phyloP scores from a whole-genome alignment of 495 filamentous ascomycete genomes.

The Penicillium lividum region DNA sequence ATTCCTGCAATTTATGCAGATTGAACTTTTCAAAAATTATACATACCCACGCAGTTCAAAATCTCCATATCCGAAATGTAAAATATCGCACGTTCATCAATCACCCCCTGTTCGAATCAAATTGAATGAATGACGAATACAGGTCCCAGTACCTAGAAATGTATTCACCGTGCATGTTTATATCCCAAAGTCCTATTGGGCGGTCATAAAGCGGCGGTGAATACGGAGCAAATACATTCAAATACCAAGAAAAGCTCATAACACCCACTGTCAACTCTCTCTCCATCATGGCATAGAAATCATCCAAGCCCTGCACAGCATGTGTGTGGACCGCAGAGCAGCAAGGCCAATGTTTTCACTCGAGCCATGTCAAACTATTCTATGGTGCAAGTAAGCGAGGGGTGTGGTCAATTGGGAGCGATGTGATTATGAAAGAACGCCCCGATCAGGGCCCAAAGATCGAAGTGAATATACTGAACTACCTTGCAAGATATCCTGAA shows the following conservation, averaged over 20 bases:
- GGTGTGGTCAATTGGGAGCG: background rate
- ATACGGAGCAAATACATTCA: background rate
- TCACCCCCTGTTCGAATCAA: too few species aligned
- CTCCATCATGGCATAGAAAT: background rate
- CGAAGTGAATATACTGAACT: background rate
- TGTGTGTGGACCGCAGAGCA: background rate
- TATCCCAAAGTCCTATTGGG: background rate
- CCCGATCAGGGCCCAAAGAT: background rate
- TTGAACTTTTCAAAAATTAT: too few species aligned
- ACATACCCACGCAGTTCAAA: too few species aligned
- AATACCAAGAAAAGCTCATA: background rate
- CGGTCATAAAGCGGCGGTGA: background rate
- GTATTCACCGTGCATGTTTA: too few species aligned
- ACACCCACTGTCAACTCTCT: background rate
- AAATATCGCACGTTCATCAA: too few species aligned
- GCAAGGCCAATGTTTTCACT: background rate
- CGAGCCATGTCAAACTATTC: background rate
- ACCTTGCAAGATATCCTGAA: background rate
- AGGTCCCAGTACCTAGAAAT: too few species aligned
- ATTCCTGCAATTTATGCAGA: too few species aligned
- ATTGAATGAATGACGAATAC: too few species aligned
- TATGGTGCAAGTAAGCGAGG: background rate
- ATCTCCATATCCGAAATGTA: too few species aligned
- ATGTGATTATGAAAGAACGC: background rate
- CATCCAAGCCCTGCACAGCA: background rate